Base-by-base conservation (phyloP, 805 yeast species). In the Cyberlindnera mycetangii region DNA sequence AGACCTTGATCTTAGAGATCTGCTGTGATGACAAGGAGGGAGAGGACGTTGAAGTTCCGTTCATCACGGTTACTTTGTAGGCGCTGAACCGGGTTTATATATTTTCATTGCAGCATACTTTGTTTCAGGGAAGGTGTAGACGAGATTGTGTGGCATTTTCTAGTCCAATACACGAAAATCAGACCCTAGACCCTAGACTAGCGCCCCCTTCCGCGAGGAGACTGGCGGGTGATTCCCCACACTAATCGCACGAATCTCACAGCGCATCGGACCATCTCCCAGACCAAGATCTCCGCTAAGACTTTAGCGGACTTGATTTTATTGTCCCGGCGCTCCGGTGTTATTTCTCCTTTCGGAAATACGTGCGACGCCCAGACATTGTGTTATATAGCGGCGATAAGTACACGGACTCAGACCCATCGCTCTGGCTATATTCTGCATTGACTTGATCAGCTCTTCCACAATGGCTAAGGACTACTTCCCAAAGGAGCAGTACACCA, bases 31-130 rank as follows among this genome's bases (percentile, higher is more conserved):
- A 93, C 64, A 72, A 79, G 59, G 76, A 83, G 37, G 99, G 92
- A 28, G 98, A 93, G 62, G 99, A 93, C 63, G 97, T 89, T 17
- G 98, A 90, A 57, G 88, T 89, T 51, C 99, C 99, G 25, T 89
- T 79, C 62, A 77, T 90, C 49, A 80, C 86, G 45, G 78, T 90
- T 45, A 77, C 75, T 55, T 59, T 81, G 53, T 70, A 56, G 58
- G 10, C 20, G 25, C 10, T 32, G 35, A 18, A n/a, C n/a, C n/a
- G n/a, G n/a, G n/a, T n/a, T 32, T 16, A 32, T n/a, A 25, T 25
- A n/a, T n/a, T n/a, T n/a, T n/a, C n/a, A n/a, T n/a, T n/a, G n/a
- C n/a, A n/a, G n/a, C n/a, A n/a, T n/a, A n/a, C n/a, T n/a, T n/a
- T n/a, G n/a, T n/a, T n/a, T n/a, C n/a, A n/a, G n/a, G 28, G 28